These are phyloP conservation scores for Rubia balearica DNA, from an alignment of 305 asterid genomes.

Conservation along the genomic window DNA sequence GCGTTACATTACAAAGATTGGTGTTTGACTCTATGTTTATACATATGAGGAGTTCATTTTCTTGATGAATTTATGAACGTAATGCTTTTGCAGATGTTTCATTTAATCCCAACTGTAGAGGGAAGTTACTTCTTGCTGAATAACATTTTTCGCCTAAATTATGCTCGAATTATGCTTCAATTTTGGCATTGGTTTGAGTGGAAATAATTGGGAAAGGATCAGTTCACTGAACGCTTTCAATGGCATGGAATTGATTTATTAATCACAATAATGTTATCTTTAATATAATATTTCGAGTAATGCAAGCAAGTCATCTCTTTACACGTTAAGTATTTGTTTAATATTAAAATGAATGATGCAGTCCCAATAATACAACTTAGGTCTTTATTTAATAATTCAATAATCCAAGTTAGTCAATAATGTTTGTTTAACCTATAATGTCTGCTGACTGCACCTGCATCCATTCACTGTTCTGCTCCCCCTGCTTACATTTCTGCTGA, in stretches of 20 bases:
- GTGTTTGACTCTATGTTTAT: too few relatives aligned
- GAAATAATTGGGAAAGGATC: not conserved
- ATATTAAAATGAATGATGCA: too few relatives aligned
- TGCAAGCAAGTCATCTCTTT: not conserved
- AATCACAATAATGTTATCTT: too few relatives aligned
- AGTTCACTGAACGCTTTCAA: not conserved
- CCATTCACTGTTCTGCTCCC: too few relatives aligned
- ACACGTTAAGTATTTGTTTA: too few relatives aligned
- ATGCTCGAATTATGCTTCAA: slow-evolving; percentile 23
- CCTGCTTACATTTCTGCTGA: not conserved
- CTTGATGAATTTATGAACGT: slow-evolving; percentile 8
- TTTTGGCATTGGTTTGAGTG: not conserved
- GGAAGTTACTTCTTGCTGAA: slow-evolving; percentile 45
- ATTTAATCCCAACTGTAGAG: slow-evolving; percentile 34
- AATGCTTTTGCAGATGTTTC: slow-evolving; percentile 37
- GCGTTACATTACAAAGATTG: too few relatives aligned
- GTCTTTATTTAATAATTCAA: not conserved
- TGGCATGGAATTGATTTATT: too few relatives aligned
- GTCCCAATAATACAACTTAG: not conserved
- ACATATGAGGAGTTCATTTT: too few relatives aligned
- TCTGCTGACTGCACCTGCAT: too few relatives aligned
- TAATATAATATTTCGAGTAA: too few relatives aligned
- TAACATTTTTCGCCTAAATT: slow-evolving; percentile 46
- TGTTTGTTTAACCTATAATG: not conserved
- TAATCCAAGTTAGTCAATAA: not conserved